phyloP scores from a whole-genome alignment of 257 asterid genomes.

The Solanum virginianum region DNA sequence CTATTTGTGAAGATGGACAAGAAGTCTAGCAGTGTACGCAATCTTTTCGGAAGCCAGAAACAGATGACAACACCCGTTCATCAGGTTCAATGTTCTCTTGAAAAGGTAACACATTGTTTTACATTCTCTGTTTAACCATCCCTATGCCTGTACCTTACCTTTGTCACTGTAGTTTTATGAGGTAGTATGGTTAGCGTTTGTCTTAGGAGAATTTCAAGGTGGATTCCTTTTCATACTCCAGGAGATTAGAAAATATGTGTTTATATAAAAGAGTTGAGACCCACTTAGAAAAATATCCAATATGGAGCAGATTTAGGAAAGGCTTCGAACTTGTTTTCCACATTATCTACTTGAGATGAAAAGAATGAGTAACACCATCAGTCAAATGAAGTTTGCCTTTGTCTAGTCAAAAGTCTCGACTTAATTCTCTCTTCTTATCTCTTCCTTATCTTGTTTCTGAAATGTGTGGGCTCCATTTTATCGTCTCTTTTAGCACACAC shows the following conservation, averaged over 20 bases:
- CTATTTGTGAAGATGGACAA: slow-evolving; percentile 69
- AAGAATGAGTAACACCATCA: not conserved
- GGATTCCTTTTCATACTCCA: not conserved
- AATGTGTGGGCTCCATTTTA: not conserved
- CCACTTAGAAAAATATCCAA: not conserved
- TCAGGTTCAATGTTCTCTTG: slow-evolving; percentile 64
- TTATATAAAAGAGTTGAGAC: not conserved
- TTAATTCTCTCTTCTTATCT: not conserved
- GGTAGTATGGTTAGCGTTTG: not conserved
- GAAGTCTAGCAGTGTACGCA: slow-evolving; percentile 40
- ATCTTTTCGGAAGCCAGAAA: slow-evolving; percentile 43
- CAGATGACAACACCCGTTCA: slow-evolving; percentile 64
- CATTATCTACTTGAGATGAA: not conserved
- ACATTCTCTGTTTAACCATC: not conserved
- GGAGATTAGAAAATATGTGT: not conserved
- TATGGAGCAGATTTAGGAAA: not conserved
- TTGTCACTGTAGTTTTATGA: not conserved
- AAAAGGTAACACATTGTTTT: slow-evolving; percentile 38
- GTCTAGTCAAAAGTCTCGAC: not conserved
- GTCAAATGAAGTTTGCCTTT: not conserved
- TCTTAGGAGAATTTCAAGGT: not conserved
- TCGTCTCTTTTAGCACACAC: not conserved
- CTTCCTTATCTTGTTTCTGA: not conserved
- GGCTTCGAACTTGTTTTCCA: not conserved
- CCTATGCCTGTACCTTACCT: not conserved